These are phyloP conservation scores for Candida frijolesensis DNA, from an alignment of 1,139 yeast genomes.

Conservation along the genomic window DNA sequence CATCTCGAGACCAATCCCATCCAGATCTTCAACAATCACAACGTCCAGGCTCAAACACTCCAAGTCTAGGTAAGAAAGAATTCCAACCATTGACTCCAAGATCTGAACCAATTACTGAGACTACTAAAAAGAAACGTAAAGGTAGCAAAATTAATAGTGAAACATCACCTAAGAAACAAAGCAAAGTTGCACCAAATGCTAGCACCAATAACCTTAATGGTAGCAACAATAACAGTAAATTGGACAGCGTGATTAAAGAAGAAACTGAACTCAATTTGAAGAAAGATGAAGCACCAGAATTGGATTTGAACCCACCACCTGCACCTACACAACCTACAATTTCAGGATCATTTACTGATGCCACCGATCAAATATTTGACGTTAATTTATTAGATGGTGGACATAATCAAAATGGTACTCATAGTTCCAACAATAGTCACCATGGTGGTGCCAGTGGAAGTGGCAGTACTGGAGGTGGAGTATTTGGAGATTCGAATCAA, in stretches of 20 bases:
- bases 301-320: slow-evolving; percentile 23
- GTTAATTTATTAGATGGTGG: slow-evolving; percentile 34
- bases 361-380: slow-evolving; percentile 37
- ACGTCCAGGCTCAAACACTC: slow-evolving; percentile 21
- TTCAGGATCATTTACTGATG: slow-evolving; percentile 28
- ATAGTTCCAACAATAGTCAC: slow-evolving; percentile 1
- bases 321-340: slow-evolving; percentile 20
- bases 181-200: slow-evolving; percentile 17
- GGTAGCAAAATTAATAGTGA: slow-evolving; percentile 23
- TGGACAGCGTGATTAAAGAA: slow-evolving; percentile 28
- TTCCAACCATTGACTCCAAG: slow-evolving; percentile 48
- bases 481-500: slow-evolving; percentile 15
- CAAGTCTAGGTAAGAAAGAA: slow-evolving; percentile 36
- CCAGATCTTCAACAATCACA: slow-evolving; percentile 4
- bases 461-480: slow-evolving; percentile 1
- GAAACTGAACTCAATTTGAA: slow-evolving; percentile 17
- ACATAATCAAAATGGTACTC: neutral
- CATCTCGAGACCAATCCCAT: slow-evolving; percentile 5
- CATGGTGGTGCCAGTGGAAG: slow-evolving; percentile 15
- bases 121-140: slow-evolving; percentile 28
- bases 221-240: slow-evolving; percentile 19
- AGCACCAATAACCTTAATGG: neutral
- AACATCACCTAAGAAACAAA: slow-evolving; percentile 35
- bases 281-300: slow-evolving; percentile 19
- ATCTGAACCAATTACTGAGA: slow-evolving; percentile 36